Evolutionary conservation across 306 rosid species (phyloP), one percentile per base, ranked within the genome.

Genomic region (Citrullus colocynthis): DNA sequence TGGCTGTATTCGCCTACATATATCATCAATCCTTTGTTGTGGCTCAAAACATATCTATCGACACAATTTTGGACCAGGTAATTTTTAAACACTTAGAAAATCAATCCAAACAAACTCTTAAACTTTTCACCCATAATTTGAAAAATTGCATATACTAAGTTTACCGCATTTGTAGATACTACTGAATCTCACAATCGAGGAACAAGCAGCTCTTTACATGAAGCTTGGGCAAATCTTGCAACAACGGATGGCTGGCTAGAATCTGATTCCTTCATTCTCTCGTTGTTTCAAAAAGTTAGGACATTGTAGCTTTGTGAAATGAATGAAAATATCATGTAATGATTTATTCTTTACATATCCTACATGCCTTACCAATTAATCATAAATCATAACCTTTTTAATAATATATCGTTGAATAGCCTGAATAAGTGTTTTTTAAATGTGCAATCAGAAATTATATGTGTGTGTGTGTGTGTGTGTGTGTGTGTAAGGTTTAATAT

Each of bases 1-100:
- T 96, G 99, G 99, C 99, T 3, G 97, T 96, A 59, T 96, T 96
- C 82, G 97, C 99, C 7, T 96, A 89, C 78, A 92, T 92, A 80
- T 96, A 92, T 86, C 99, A 91, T 78, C 99, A 92, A 83, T 92
- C 99, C n/a, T 96, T 96, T 80, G 83, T 96, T 60, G 89, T 89
- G 83, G 81, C 85, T 7, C 96, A 87, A 80, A 88, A 81, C 87
- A 77, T 89, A 48, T 89, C 99, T 0, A 90, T 96, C 70, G 99
- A 96, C 67, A 82, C 78, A 88, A 84, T 96, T 78, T 77, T 91
- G 83, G 97, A 91, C 82, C 98, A 92, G 99, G 99, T 16, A 28
- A 73, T 64, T 36, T 21, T 77, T 42, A 28, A 48, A 6, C 16
- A 48, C 1, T 48, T 48, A 48, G 1, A 48, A 48, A 48, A 1